Percentiles rank a stretch among this genome's conserved stretches.
These are phyloP conservation scores for Plasmodium vivax DNA, from an alignment of 169 alveolate species.

Conservation along the genomic window DNA sequence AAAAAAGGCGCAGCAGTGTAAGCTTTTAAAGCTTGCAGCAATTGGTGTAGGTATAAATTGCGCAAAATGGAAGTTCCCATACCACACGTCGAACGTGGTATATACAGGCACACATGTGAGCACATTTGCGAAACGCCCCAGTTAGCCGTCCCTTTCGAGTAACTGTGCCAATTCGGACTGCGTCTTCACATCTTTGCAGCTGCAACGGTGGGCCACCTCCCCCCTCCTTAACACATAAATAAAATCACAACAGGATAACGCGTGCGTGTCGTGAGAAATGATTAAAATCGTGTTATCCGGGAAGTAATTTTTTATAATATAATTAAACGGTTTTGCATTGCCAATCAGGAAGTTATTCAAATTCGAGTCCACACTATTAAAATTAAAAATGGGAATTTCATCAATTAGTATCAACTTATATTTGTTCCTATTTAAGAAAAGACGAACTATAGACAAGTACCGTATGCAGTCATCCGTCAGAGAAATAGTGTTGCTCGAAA, in stretches of 20 bases:
- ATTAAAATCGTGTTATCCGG: conserved; percentile 78
- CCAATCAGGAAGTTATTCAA: conserved; percentile 6
- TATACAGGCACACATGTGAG: not conserved
- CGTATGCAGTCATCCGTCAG: conserved; percentile 79
- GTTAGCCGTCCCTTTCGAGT: conserved; percentile 14
- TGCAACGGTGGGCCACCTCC: conserved; percentile 52
- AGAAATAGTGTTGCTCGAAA: conserved; percentile 21
- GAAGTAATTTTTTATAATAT: conserved; percentile 73
- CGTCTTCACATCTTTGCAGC: conserved; percentile 29
- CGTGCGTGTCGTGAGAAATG: conserved; percentile 78
- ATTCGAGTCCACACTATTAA: not conserved
- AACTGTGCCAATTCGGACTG: conserved; percentile 41
- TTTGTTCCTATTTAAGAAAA: conserved; percentile 79
- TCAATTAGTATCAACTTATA: conserved; percentile 84
- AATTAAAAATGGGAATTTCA: conserved; percentile 84
- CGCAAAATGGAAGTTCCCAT: not conserved
- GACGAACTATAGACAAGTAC: conserved; percentile 81
- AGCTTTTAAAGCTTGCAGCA: not conserved
- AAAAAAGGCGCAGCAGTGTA: not conserved
- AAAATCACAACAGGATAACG: conserved; percentile 77
- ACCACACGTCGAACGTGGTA: no score
- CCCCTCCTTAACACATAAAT: conserved; percentile 78
- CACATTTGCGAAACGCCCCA: not conserved
- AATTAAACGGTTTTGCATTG: conserved; percentile 46
- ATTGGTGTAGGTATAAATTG: not conserved